Conservation (phyloP, 2,329 filamentous ascomycete genomes). For the Ophioceras dolichostomum region DNA sequence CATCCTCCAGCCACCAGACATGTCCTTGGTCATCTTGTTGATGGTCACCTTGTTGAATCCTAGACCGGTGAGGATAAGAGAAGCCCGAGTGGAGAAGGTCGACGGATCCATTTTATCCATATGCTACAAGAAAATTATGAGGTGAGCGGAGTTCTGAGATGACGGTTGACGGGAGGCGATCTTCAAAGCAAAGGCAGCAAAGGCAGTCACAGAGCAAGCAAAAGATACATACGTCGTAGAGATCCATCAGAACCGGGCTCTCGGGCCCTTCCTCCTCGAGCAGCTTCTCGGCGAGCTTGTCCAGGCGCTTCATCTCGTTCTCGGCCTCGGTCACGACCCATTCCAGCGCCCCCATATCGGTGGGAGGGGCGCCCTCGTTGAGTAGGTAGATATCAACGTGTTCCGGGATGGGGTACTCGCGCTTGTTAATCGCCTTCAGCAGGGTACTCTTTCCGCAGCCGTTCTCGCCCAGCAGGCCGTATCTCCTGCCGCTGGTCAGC, state of each 20-base stretch:
- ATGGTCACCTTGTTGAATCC: constrained; percentile 99
- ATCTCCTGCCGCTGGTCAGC: constrained; percentile 82
- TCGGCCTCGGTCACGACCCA: constrained; percentile 96
- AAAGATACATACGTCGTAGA: constrained; percentile 69
- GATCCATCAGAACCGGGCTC: constrained; percentile 76
- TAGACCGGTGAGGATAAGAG: constrained; percentile 93
- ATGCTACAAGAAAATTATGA: constrained; percentile 51
- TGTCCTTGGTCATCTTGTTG: constrained; percentile 99
- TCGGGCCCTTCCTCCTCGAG: constrained; percentile 90
- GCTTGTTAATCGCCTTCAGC: constrained; percentile 82
- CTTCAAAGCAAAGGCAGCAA: background rate
- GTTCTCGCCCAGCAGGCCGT: constrained; percentile 95
- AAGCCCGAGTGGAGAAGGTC: constrained; percentile 90
- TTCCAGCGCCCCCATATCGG: constrained; percentile 80
- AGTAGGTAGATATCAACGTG: constrained; percentile 97
- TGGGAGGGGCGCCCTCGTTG: constrained; percentile 89
- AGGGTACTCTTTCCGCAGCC: constrained; percentile 98
- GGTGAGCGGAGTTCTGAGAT: too few relatives aligned
- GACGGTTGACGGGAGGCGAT: too few relatives aligned
- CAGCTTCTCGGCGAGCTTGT: constrained; percentile 78
- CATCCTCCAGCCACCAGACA: constrained; percentile 99
- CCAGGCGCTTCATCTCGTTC: constrained; percentile 80
- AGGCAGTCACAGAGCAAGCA: background rate
- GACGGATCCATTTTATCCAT: constrained; percentile 99
- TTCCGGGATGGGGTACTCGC: constrained; percentile 92